These are phyloP conservation scores for Acanthamoeba healyi DNA, from an alignment of 208 protist genomes.

Conservation along the genomic window DNA sequence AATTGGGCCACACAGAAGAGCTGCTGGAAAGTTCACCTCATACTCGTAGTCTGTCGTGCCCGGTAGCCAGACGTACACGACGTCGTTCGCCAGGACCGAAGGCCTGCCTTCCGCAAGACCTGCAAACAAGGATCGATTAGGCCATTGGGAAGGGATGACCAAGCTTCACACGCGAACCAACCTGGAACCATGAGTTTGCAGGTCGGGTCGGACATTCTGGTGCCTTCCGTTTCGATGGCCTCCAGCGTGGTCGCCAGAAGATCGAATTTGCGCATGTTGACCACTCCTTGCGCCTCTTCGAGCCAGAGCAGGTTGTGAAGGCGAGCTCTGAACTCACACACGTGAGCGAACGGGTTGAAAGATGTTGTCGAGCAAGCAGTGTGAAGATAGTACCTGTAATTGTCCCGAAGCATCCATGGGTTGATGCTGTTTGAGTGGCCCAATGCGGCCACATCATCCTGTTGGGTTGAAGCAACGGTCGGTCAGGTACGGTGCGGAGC, in stretches of 20 bases:
- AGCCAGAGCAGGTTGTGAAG: conserved; percentile 8
- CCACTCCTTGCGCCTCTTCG: not conserved
- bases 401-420: not conserved
- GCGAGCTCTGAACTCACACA: not conserved
- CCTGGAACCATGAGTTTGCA: conserved; percentile 7
- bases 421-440: not conserved
- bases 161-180: no score
- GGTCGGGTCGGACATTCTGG: not conserved
- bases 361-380: not conserved
- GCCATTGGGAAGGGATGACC: no score
- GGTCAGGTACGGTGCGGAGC: not conserved
- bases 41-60: not conserved
- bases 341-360: not conserved
- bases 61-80: conserved; percentile 7
- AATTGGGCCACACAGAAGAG: no score
- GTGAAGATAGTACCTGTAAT: not conserved
- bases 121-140: not conserved
- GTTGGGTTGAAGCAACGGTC: not conserved
- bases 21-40: not conserved
- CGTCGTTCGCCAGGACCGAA: not conserved
- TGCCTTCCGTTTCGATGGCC: not conserved
- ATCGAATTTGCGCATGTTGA: conserved; percentile 9
- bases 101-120: not conserved
- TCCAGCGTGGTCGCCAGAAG: not conserved
- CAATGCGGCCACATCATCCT: not conserved